A percentile compares a stretch with the other conserved stretches of the same genome.
Evolutionary conservation across 164 flowering plant species (phyloP).

Genomic region (Aristolochia californica): DNA sequence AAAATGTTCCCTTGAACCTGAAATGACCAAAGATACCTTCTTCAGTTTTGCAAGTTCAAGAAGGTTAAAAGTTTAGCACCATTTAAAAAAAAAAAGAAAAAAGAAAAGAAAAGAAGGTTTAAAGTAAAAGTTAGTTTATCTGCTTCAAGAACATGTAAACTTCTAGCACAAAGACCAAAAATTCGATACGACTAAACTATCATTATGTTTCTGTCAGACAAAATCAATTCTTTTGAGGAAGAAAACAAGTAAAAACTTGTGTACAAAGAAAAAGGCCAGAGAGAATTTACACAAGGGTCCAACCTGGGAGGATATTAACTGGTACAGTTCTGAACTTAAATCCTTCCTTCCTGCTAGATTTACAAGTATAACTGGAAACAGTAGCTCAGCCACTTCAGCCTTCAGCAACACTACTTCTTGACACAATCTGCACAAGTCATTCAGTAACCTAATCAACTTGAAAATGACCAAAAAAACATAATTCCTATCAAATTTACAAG

Average conservation of each 20-base stretch:
- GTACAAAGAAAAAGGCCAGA: too few species aligned
- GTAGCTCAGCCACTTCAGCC: slow-evolving; percentile 89
- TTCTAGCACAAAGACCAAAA: background rate
- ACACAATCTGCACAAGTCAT: slow-evolving; percentile 50
- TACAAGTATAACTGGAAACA: slow-evolving; percentile 57
- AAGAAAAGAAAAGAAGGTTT: background rate
- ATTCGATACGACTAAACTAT: background rate
- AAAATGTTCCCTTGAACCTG: slow-evolving; percentile 48
- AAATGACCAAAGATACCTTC: background rate
- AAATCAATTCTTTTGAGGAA: too few species aligned
- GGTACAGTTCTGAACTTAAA: slow-evolving; percentile 34
- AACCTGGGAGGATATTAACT: slow-evolving; percentile 72
- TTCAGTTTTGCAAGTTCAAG: background rate
- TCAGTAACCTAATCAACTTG: background rate
- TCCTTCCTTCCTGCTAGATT: slow-evolving; percentile 59
- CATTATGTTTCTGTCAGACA: background rate
- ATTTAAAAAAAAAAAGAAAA: too few species aligned
- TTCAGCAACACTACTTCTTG: slow-evolving; percentile 74
- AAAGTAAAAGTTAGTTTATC: background rate
- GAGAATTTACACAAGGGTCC: too few species aligned
- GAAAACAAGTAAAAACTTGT: too few species aligned
- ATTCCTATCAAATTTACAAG: background rate
- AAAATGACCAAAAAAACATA: background rate
- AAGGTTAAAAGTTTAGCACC: background rate
- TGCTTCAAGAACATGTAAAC: too few species aligned